Evolutionary conservation across 2,329 filamentous ascomycete genomes (phyloP).

Genomic region (Diaporthe amygdali): DNA sequence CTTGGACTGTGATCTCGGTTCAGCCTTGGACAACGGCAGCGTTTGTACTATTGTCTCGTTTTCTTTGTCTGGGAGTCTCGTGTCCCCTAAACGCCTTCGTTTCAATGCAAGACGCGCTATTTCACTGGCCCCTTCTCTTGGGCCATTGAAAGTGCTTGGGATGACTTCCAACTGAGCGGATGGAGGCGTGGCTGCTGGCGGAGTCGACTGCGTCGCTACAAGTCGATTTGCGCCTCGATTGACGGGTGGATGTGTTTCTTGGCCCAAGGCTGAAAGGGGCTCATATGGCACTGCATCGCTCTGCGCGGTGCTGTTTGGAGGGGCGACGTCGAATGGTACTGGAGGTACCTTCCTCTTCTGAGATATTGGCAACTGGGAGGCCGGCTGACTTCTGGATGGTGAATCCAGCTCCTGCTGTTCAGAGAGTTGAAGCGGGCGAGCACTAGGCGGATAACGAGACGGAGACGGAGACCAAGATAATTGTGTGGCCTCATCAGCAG

Average conservation of each 20-base stretch:
- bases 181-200: constrained; percentile 35
- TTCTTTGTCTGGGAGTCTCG: background rate
- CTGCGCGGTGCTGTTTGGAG: constrained; percentile 33
- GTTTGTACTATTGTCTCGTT: background rate
- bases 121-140: background rate
- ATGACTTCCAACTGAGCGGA: constrained; percentile 36
- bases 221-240: constrained; percentile 30
- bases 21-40: background rate
- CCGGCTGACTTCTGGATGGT: background rate
- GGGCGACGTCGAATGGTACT: constrained; percentile 24
- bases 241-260: constrained; percentile 27
- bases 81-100: background rate
- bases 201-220: background rate
- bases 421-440: background rate
- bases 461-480: background rate
- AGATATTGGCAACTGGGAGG: background rate
- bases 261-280: constrained; percentile 31
- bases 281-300: constrained; percentile 40
- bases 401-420: background rate
- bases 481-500: background rate
- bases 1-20: background rate
- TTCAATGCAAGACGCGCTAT: background rate
- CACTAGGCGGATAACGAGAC: background rate
- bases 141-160: constrained; percentile 34
- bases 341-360: constrained; percentile 16